Percentiles rank a stretch among this genome's conserved stretches.
phyloP scores from a whole-genome alignment of 2,329 filamentous ascomycete genomes.

The Bipolaris zeicola region DNA sequence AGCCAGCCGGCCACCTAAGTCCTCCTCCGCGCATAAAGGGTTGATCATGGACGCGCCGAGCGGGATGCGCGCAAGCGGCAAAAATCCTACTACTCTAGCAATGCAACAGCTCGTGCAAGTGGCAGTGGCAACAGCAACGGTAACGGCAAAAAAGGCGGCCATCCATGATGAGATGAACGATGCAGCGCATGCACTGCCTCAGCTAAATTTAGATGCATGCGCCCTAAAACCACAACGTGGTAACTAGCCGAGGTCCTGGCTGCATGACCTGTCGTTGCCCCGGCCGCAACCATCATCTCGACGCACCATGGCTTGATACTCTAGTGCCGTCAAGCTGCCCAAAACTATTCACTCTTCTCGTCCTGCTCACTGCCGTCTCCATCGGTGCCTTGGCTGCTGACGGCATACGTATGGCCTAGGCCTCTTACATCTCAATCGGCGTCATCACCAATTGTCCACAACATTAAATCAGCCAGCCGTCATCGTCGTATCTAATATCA shows the following conservation, averaged over 20 bases:
- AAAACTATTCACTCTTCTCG: not conserved
- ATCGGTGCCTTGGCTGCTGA: not conserved
- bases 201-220: slow-evolving; percentile 34
- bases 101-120: slow-evolving; percentile 17
- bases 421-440: not conserved
- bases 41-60: slow-evolving; percentile 1
- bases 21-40: slow-evolving; percentile 1
- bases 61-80: not conserved
- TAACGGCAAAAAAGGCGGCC: slow-evolving; percentile 19
- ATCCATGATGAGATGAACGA: slow-evolving; percentile 24
- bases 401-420: not conserved
- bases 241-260: slow-evolving; percentile 20
- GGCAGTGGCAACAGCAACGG: slow-evolving; percentile 19
- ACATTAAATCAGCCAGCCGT: not conserved
- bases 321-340: not conserved
- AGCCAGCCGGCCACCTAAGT: slow-evolving; percentile 27
- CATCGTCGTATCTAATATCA: not conserved
- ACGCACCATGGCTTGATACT: slow-evolving; percentile 1
- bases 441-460: not conserved
- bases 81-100: slow-evolving; percentile 6
- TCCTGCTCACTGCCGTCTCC: not conserved
- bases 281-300: slow-evolving; percentile 1
- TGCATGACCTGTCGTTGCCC: slow-evolving; percentile 12
- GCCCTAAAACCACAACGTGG: slow-evolving; percentile 8
- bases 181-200: slow-evolving; percentile 33